Evolutionary conservation across 108 stramenopile species (phyloP).

Genomic region (Discostella stelligeroides): DNA sequence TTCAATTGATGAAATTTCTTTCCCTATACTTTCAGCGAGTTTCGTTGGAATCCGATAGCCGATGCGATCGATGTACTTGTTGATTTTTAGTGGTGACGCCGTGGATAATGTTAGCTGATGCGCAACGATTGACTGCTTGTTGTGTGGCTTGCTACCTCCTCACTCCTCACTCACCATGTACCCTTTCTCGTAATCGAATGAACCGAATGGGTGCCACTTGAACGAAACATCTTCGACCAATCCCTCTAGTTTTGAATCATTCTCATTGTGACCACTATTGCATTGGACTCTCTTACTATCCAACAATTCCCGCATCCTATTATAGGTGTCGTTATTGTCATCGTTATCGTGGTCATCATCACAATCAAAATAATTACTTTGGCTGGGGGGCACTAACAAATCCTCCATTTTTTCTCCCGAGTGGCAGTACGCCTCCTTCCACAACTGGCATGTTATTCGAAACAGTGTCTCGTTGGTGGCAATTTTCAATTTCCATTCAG

Average conservation of each 20-base stretch:
- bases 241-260: too few relatives aligned
- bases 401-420: slow-evolving; percentile 57
- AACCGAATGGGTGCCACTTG: slow-evolving; percentile 82
- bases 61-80: slow-evolving; percentile 86
- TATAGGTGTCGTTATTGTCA: too few relatives aligned
- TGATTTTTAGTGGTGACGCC: neutral
- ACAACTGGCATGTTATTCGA: slow-evolving; percentile 70
- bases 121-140: too few relatives aligned
- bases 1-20: slow-evolving; percentile 17
- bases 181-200: slow-evolving; percentile 70
- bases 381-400: slow-evolving; percentile 2
- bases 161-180: slow-evolving; percentile 55
- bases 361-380: slow-evolving; percentile 16
- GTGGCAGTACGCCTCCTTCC: slow-evolving; percentile 77
- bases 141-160: too few relatives aligned
- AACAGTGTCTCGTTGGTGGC: slow-evolving; percentile 68
- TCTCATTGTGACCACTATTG: neutral
- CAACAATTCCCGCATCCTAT: neutral
- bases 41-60: slow-evolving; percentile 83
- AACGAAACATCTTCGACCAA: slow-evolving; percentile 6
- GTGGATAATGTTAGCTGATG: neutral
- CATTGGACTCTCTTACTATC: too few relatives aligned
- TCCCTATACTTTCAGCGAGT: slow-evolving; percentile 64
- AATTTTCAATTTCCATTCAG: slow-evolving; percentile 82
- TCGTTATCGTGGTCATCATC: neutral